Conservation (phyloP, 495 filamentous ascomycete genomes). For the Penicillium egyptiacum region DNA sequence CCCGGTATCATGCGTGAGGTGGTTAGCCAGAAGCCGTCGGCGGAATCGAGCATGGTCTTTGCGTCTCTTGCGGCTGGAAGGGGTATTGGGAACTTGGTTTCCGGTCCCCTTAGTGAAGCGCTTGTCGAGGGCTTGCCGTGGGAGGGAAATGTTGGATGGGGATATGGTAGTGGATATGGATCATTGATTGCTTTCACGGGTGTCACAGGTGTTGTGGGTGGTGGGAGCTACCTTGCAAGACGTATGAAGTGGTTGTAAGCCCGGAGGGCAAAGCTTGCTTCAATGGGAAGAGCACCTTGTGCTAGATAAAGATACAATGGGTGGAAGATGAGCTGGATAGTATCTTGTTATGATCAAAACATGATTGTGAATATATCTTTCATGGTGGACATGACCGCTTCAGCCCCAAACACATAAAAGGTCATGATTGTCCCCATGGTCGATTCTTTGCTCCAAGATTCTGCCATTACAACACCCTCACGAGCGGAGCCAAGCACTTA, state of each 20-base stretch:
- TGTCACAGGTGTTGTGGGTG: conserved; percentile 39
- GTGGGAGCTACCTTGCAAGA: conserved; percentile 30
- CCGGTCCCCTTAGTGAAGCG: conserved; percentile 56
- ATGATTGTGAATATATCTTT: background rate
- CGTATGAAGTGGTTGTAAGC: conserved; percentile 14
- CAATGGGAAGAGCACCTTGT: too few relatives aligned
- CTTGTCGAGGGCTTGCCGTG: conserved; percentile 34
- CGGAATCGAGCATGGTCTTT: conserved; percentile 54
- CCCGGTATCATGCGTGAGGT: conserved; percentile 55
- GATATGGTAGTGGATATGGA: conserved; percentile 42
- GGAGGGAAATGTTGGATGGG: conserved; percentile 17
- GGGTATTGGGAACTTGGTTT: conserved; percentile 59
- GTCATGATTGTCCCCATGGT: background rate
- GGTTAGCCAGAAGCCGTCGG: conserved; percentile 29
- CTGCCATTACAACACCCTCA: background rate
- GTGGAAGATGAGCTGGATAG: too few relatives aligned
- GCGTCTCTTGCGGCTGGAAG: conserved; percentile 55
- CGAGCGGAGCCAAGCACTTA: background rate
- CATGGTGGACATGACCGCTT: background rate
- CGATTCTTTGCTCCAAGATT: background rate
- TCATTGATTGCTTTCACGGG: conserved; percentile 45
- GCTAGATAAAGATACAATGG: too few relatives aligned
- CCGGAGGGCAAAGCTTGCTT: background rate
- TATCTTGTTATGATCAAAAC: background rate
- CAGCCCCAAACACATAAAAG: background rate